Conservation (phyloP, 1,284 basidiomycete species). For the Ustilago hordei region DNA sequence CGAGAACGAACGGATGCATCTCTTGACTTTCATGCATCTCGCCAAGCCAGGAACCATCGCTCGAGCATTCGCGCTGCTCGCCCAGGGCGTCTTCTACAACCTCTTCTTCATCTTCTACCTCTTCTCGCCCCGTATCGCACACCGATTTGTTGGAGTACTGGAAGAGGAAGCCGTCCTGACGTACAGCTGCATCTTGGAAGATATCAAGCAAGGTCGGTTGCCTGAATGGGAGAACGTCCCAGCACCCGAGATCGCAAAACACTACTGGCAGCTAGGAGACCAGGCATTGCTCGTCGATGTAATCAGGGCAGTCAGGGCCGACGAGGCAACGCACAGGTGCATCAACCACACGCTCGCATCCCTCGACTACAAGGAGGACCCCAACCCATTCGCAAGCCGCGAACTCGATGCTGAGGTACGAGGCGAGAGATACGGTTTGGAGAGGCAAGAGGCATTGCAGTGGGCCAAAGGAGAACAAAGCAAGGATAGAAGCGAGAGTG, state of each 20-base stretch:
- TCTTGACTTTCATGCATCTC: constrained; percentile 48
- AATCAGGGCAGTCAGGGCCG: constrained; percentile 87
- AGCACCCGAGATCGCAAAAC: constrained; percentile 85
- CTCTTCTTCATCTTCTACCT: constrained; percentile 77
- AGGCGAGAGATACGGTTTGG: constrained; percentile 48
- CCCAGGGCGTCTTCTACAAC: constrained; percentile 74
- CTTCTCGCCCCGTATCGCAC: constrained; percentile 83
- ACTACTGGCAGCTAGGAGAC: constrained; percentile 84
- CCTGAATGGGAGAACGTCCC: constrained; percentile 81
- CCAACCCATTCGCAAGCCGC: constrained; percentile 56
- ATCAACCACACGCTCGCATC: constrained; percentile 61
- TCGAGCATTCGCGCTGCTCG: constrained; percentile 69
- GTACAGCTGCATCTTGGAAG: constrained; percentile 81
- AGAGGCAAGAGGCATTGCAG: constrained; percentile 55
- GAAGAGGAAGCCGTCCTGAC: constrained; percentile 88
- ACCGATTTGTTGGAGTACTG: constrained; percentile 93
- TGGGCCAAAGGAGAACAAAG: constrained; percentile 35
- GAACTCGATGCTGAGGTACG: constrained; percentile 45
- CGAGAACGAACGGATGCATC: constrained; percentile 63
- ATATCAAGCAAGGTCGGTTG: constrained; percentile 84
- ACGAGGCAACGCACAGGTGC: constrained; percentile 75
- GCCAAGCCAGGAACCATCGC: constrained; percentile 50
- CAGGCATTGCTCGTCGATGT: constrained; percentile 87
- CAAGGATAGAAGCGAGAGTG: constrained; percentile 13
- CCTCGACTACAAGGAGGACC: constrained; percentile 42